A percentile compares a stretch with the other conserved stretches of the same genome.
These are phyloP conservation scores for Yamadazyma blattariae DNA, from an alignment of 1,139 yeast genomes.

Conservation along the genomic window DNA sequence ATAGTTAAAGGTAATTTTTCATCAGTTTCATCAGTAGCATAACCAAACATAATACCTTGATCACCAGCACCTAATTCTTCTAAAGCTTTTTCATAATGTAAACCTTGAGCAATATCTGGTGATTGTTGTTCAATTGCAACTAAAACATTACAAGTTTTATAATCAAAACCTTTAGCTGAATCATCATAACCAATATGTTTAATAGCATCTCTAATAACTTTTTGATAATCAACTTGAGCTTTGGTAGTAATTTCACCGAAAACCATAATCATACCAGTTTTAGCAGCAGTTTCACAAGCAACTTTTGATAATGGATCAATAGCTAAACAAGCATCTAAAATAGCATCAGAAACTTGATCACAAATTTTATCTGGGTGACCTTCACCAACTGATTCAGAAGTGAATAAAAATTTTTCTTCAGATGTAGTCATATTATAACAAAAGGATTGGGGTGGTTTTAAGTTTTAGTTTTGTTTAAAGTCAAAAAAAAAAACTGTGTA, in stretches of 20 bases:
- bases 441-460: no score
- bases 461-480: no score
- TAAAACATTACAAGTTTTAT: constrained; percentile 97
- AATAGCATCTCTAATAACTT: constrained; percentile 95
- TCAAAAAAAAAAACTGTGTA: no score
- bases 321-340: constrained; percentile 93
- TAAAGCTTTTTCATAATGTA: constrained; percentile 93
- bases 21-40: constrained; percentile 98
- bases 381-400: constrained; percentile 98
- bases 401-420: constrained; percentile 62
- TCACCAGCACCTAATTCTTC: constrained; percentile 99
- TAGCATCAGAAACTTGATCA: constrained; percentile 98
- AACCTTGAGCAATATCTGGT: constrained; percentile 98
- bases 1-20: constrained; percentile 96
- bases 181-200: constrained; percentile 98
- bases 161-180: constrained; percentile 96
- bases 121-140: constrained; percentile 99
- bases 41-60: constrained; percentile 99
- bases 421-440: not conserved
- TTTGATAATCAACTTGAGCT: constrained; percentile 93
- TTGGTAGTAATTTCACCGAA: constrained; percentile 99
- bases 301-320: constrained; percentile 97
- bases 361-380: constrained; percentile 99
- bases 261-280: constrained; percentile 99
- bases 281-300: constrained; percentile 98